Conservation (phyloP, 1,139 yeast genomes). For the Scheffersomyces illinoinensis region DNA sequence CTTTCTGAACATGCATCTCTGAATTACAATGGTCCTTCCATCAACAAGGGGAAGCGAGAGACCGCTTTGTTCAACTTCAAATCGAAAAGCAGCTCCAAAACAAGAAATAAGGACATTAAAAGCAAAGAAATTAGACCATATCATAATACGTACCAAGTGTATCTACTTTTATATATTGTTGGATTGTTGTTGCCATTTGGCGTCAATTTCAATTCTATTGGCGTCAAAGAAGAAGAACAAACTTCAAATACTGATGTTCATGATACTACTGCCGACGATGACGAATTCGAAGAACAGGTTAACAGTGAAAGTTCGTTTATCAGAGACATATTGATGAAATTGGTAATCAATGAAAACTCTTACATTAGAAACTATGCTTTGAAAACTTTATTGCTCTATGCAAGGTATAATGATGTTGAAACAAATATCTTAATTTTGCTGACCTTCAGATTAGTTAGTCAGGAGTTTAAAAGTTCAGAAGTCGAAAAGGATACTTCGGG, state of each 20-base stretch:
- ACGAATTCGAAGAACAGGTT: slow-evolving; percentile 16
- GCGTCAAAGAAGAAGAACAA: slow-evolving; percentile 12
- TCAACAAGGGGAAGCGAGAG: slow-evolving; percentile 20
- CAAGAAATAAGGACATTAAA: slow-evolving; percentile 17
- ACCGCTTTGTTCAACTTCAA: slow-evolving; percentile 31
- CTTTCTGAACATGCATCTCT: slow-evolving; percentile 6
- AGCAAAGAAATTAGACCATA: slow-evolving; percentile 27
- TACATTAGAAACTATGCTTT: slow-evolving; percentile 41
- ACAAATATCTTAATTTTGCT: slow-evolving; percentile 38
- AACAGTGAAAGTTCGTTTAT: slow-evolving; percentile 24
- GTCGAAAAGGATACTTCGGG: slow-evolving; percentile 16
- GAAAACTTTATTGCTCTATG: slow-evolving; percentile 32
- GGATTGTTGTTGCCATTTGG: slow-evolving; percentile 41
- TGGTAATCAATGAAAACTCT: slow-evolving; percentile 34
- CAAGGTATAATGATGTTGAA: slow-evolving; percentile 33
- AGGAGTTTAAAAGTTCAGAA: slow-evolving; percentile 28
- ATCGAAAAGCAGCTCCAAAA: slow-evolving; percentile 21
- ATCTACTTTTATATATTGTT: slow-evolving; percentile 30
- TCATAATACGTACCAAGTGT: slow-evolving; percentile 38
- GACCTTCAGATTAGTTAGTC: slow-evolving; percentile 33
- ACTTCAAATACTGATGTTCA: slow-evolving; percentile 9
- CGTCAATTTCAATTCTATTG: slow-evolving; percentile 31
- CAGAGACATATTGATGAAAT: slow-evolving; percentile 31
- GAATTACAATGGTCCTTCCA: slow-evolving; percentile 1
- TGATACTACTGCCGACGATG: slow-evolving; percentile 23